phyloP scores from a whole-genome alignment of 495 filamentous ascomycete species.

The Tuber indicum region DNA sequence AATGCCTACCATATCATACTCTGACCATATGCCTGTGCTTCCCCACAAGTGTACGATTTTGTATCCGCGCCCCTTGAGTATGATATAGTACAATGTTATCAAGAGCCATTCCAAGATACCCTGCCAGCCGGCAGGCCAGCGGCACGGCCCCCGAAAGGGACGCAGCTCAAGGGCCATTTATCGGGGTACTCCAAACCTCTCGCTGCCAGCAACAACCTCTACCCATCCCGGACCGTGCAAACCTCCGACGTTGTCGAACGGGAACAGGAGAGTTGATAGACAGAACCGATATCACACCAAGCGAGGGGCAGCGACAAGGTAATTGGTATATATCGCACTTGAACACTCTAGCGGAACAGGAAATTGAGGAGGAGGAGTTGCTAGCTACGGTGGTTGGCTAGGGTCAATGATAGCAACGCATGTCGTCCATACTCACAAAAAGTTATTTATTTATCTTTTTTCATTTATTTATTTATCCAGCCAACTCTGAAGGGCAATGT shows the following conservation, averaged over 20 bases:
- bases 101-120: too few species aligned
- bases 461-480: neutral
- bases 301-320: too few species aligned
- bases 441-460: neutral
- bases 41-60: neutral
- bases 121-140: too few species aligned
- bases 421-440: neutral
- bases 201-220: too few species aligned
- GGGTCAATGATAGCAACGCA: neutral
- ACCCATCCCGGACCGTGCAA: too few species aligned
- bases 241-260: neutral
- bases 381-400: neutral
- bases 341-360: neutral
- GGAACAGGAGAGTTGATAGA: neutral
- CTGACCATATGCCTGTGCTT: neutral
- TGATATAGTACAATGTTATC: too few species aligned
- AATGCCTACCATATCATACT: neutral
- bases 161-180: neutral
- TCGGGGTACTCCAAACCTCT: too few species aligned
- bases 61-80: neutral
- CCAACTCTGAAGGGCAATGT: neutral
- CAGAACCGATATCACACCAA: too few species aligned
- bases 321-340: too few species aligned
- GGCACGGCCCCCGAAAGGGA: neutral
- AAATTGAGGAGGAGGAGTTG: neutral